phyloP scores from a whole-genome alignment of 2,329 filamentous ascomycete genomes.

The Diplodia seriata region DNA sequence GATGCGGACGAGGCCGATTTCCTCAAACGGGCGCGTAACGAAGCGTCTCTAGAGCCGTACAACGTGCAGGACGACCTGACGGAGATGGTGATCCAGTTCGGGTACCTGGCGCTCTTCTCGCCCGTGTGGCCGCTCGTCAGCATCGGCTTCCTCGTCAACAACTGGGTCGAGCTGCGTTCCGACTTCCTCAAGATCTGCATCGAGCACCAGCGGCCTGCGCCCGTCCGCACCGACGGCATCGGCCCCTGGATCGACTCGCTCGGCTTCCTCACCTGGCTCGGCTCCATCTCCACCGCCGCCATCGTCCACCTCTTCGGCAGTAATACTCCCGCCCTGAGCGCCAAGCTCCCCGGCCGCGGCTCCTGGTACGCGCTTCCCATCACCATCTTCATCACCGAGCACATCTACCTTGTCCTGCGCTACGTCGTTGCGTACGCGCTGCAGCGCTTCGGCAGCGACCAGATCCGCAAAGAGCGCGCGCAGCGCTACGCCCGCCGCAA shows the following conservation, averaged over 20 bases:
- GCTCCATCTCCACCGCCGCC: slow-evolving; percentile 43
- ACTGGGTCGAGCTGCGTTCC: slow-evolving; percentile 46
- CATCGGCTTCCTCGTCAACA: slow-evolving; percentile 47
- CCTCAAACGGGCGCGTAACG: slow-evolving; percentile 41
- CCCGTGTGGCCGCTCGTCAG: slow-evolving; percentile 46
- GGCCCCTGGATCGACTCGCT: slow-evolving; percentile 45
- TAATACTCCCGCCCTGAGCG: slow-evolving; percentile 12
- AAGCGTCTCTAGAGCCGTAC: slow-evolving; percentile 42
- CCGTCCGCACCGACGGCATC: slow-evolving; percentile 43
- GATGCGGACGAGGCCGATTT: slow-evolving; percentile 43
- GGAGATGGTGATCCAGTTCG: slow-evolving; percentile 48
- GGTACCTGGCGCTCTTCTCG: slow-evolving; percentile 45
- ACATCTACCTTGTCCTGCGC: slow-evolving; percentile 44
- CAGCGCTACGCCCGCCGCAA: slow-evolving; percentile 42
- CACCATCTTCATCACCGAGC: slow-evolving; percentile 44
- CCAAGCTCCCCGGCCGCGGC: slow-evolving; percentile 31
- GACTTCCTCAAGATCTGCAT: slow-evolving; percentile 46
- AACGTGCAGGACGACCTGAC: slow-evolving; percentile 47
- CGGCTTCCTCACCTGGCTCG: slow-evolving; percentile 45
- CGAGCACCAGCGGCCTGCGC: slow-evolving; percentile 42
- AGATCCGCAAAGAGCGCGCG: slow-evolving; percentile 39
- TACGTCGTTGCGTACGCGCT: slow-evolving; percentile 41
- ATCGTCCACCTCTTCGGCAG: slow-evolving; percentile 43
- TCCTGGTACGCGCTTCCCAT: slow-evolving; percentile 43
- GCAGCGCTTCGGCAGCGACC: slow-evolving; percentile 41